These are phyloP conservation scores for Bruguiera parviflora DNA, from an alignment of 345 rosid species.

Conservation along the genomic window DNA sequence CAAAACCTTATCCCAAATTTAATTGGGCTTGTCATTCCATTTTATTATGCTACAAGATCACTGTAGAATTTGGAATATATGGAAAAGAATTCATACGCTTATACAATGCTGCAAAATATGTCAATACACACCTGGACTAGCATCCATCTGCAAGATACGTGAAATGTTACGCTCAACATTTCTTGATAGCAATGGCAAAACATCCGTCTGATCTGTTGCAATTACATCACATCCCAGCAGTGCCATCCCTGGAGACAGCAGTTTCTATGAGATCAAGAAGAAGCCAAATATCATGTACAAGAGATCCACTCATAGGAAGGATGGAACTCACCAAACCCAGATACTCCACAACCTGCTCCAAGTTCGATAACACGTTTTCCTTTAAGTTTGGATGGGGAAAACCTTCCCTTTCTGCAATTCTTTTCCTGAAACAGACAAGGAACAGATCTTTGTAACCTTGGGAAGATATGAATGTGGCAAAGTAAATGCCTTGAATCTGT, in stretches of 20 bases:
- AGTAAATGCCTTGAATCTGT: no score
- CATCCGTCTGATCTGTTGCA: conserved; percentile 79
- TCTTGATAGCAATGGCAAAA: conserved; percentile 69
- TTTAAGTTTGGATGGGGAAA: conserved; percentile 73
- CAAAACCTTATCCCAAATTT: no score
- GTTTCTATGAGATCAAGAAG: conserved; percentile 12
- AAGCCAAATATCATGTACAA: background rate
- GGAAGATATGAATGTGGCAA: no score
- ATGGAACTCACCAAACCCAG: conserved; percentile 79
- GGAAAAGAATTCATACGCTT: background rate
- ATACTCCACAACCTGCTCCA: conserved; percentile 97
- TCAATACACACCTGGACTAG: conserved; percentile 48
- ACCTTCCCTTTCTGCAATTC: conserved; percentile 82
- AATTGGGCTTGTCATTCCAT: no score
- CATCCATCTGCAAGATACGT: conserved; percentile 63
- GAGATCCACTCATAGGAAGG: conserved; percentile 9
- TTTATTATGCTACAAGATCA: no score
- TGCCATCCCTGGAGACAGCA: conserved; percentile 66
- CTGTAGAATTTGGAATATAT: no score
- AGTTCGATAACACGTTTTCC: conserved; percentile 90
- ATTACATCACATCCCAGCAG: conserved; percentile 82
- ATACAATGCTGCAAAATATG: background rate
- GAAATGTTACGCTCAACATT: conserved; percentile 78
- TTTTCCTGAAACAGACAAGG: conserved; percentile 52
- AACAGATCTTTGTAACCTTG: background rate